Percentiles rank a stretch among this genome's conserved stretches.
Evolutionary conservation across 2,329 filamentous ascomycete genomes (phyloP).

Genomic region (Didymella sp.): DNA sequence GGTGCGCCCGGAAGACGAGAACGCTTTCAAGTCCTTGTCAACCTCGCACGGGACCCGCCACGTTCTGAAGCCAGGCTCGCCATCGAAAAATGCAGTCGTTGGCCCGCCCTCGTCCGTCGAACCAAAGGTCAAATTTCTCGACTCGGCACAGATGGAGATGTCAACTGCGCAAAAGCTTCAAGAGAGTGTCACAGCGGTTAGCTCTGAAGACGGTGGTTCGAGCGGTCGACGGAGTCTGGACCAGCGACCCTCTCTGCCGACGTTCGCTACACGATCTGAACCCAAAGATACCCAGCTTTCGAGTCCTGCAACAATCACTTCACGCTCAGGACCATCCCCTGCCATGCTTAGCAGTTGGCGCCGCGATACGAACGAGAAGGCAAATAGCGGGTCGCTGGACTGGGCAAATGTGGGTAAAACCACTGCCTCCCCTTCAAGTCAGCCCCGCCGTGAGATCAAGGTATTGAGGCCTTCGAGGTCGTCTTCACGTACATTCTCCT

Average conservation of each 20-base stretch:
- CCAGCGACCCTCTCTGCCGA: conserved; percentile 36
- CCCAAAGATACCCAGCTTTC: conserved; percentile 32
- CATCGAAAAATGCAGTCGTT: background rate
- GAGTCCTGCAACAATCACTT: conserved; percentile 26
- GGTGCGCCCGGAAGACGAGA: conserved; percentile 88
- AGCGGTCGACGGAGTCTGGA: conserved; percentile 41
- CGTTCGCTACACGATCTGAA: conserved; percentile 28
- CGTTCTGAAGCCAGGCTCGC: background rate
- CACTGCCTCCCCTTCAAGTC: conserved; percentile 64
- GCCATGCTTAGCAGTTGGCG: conserved; percentile 59
- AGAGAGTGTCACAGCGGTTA: conserved; percentile 22
- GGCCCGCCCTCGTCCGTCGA: background rate
- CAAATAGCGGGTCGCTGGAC: conserved; percentile 54
- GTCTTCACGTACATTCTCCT: conserved; percentile 57
- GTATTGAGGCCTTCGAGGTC: conserved; percentile 81
- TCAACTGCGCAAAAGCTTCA: conserved; percentile 27
- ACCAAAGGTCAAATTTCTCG: conserved; percentile 13
- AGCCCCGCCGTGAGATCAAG: conserved; percentile 83
- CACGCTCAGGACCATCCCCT: conserved; percentile 47
- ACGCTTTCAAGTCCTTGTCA: conserved; percentile 76
- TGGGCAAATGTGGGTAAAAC: conserved; percentile 63
- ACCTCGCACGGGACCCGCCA: conserved; percentile 56
- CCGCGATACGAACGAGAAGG: conserved; percentile 49
- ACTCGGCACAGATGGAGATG: background rate
- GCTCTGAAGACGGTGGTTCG: conserved; percentile 42